phyloP scores from a whole-genome alignment of 179 eudicot genomes.

The Camellia oleifera region DNA sequence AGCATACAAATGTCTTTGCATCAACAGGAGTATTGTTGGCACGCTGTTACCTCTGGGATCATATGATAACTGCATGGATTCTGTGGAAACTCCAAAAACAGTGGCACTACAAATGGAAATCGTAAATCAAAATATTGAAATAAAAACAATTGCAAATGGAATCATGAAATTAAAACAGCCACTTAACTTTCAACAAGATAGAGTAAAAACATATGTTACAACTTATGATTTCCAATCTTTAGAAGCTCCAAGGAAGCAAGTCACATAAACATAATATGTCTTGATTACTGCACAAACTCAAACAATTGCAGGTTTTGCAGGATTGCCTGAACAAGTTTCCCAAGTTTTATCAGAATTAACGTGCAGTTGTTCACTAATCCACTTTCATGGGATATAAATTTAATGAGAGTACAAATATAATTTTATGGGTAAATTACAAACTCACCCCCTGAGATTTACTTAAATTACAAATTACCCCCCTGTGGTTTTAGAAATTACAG shows the following conservation, averaged over 20 bases:
- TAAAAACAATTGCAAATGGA: neutral
- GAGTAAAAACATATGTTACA: neutral
- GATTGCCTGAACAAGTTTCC: neutral
- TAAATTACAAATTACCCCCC: too few species aligned
- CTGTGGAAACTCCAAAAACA: slow-evolving; percentile 72
- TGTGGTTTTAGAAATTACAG: too few species aligned
- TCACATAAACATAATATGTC: neutral
- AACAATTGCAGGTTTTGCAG: neutral
- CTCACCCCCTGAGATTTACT: too few species aligned
- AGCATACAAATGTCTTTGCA: slow-evolving; percentile 67
- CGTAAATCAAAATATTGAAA: neutral
- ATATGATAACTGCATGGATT: slow-evolving; percentile 64
- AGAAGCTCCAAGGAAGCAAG: neutral
- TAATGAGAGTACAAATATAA: neutral
- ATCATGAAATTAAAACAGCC: neutral
- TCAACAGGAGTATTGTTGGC: slow-evolving; percentile 62
- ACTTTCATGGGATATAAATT: neutral
- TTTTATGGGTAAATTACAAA: neutral
- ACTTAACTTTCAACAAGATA: neutral
- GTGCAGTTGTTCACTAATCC: neutral
- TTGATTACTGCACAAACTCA: neutral
- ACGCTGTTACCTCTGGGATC: slow-evolving; percentile 71
- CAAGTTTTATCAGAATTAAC: neutral
- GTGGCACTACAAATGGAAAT: slow-evolving; percentile 47
- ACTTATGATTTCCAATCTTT: neutral